phyloP scores from a whole-genome alignment of 2,329 filamentous ascomycete genomes.

The Exophiala sp. region DNA sequence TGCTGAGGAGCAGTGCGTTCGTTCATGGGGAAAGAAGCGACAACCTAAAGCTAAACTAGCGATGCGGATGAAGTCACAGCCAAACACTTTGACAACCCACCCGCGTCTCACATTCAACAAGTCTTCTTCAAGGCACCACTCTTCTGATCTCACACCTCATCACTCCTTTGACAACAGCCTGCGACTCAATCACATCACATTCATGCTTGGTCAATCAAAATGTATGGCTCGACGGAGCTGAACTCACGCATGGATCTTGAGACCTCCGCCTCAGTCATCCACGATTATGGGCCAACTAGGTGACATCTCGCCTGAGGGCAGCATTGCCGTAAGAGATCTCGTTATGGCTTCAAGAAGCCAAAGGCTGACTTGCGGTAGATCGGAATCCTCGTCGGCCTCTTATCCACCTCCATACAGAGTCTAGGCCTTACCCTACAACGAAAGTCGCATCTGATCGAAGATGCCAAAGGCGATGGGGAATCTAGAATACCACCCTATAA shows the following conservation, averaged over 20 bases:
- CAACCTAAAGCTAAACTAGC: neutral
- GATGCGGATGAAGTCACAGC: neutral
- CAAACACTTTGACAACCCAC: neutral
- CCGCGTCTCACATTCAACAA: neutral
- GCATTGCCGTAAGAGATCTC: constrained; percentile 61
- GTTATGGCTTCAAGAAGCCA: neutral
- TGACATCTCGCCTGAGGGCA: constrained; percentile 73
- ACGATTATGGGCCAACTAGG: constrained; percentile 65
- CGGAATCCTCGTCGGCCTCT: constrained; percentile 85
- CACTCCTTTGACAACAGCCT: neutral
- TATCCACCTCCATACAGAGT: constrained; percentile 93
- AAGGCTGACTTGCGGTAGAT: constrained; percentile 55
- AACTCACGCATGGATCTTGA: constrained; percentile 13
- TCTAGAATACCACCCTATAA: constrained; percentile 81
- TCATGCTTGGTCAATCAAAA: constrained; percentile 17
- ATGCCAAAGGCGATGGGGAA: constrained; percentile 80
- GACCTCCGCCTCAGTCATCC: constrained; percentile 1
- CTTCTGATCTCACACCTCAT: neutral
- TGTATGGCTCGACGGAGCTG: constrained; percentile 15
- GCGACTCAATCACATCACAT: neutral
- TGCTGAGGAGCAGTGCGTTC: neutral
- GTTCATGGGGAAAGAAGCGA: neutral
- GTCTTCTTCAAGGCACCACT: neutral
- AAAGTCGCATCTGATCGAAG: constrained; percentile 96
- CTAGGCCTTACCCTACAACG: constrained; percentile 92